These are phyloP conservation scores for Nepenthes alata DNA, from an alignment of 179 eudicot species.

Conservation along the genomic window DNA sequence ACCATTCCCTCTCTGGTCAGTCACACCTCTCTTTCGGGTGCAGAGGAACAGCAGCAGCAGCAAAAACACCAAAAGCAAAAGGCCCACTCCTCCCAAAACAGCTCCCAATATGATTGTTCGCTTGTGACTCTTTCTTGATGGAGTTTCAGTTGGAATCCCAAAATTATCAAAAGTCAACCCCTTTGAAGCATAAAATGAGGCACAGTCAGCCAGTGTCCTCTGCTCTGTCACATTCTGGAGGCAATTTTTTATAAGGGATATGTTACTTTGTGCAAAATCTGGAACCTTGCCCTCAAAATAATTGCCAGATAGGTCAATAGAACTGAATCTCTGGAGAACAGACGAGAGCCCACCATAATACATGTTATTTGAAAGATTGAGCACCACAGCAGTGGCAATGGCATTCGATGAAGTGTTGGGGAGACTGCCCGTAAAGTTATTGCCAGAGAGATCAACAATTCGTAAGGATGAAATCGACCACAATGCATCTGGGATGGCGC, in stretches of 20 bases:
- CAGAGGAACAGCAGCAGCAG: slow-evolving; percentile 29
- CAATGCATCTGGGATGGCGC: slow-evolving; percentile 38
- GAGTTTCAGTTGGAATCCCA: slow-evolving; percentile 24
- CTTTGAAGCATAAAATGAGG: slow-evolving; percentile 44
- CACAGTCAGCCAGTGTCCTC: slow-evolving; percentile 40
- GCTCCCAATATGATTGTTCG: slow-evolving; percentile 46
- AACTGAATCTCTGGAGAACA: slow-evolving; percentile 41
- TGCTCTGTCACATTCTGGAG: slow-evolving; percentile 44
- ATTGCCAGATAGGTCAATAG: slow-evolving; percentile 47
- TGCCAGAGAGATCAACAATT: slow-evolving; percentile 51
- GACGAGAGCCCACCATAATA: slow-evolving; percentile 53
- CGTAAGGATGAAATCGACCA: slow-evolving; percentile 34
- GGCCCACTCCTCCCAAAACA: slow-evolving; percentile 60
- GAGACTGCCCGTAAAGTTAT: slow-evolving; percentile 46
- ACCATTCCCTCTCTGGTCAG: slow-evolving; percentile 39
- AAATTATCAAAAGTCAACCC: slow-evolving; percentile 61
- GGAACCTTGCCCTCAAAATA: slow-evolving; percentile 66
- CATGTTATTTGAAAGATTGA: slow-evolving; percentile 56
- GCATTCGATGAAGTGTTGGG: slow-evolving; percentile 26
- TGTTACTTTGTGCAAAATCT: slow-evolving; percentile 19
- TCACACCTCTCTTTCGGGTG: slow-evolving; percentile 37
- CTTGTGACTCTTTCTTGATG: slow-evolving; percentile 18
- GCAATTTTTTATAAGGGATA: slow-evolving; percentile 48
- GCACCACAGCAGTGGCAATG: slow-evolving; percentile 30
- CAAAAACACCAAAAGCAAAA: slow-evolving; percentile 36